phyloP scores from a whole-genome alignment of 2,329 filamentous ascomycete genomes.

The Gliomastix tumulicola region DNA sequence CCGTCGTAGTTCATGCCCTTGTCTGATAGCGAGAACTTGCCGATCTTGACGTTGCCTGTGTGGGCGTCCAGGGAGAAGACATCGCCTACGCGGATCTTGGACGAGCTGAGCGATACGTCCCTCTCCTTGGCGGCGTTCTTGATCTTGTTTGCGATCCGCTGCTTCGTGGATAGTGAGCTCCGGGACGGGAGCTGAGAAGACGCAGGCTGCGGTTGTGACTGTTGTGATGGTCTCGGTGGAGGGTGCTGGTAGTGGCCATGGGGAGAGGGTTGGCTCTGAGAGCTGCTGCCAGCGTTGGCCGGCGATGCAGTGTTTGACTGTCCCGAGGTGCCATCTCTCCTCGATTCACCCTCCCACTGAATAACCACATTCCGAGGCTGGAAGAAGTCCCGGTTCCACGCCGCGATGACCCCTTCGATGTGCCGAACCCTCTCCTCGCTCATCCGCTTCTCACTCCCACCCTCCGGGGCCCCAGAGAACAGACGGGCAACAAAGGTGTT shows the following conservation, averaged over 20 bases:
- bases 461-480: slow-evolving; percentile 44
- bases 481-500: slow-evolving; percentile 51
- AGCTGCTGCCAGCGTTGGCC: not conserved
- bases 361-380: not conserved
- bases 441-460: no score
- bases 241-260: no score
- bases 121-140: not conserved
- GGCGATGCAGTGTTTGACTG: slow-evolving; percentile 4
- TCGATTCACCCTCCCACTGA: slow-evolving; percentile 15
- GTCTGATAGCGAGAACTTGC: not conserved
- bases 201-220: slow-evolving; percentile 2
- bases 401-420: slow-evolving; percentile 32
- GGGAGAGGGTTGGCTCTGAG: no score
- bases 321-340: no score
- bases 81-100: not conserved
- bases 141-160: not conserved
- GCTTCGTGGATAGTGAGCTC: not conserved
- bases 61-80: not conserved
- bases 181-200: not conserved
- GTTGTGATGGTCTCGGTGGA: slow-evolving; percentile 2
- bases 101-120: not conserved
- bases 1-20: slow-evolving; percentile 1
- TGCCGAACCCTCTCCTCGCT: slow-evolving; percentile 18
- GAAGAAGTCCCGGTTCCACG: slow-evolving; percentile 55
- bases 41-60: not conserved